Evolutionary conservation across 371 early-diverging fungal genomes (phyloP).

Genomic region (Synchytrium microbalum): DNA sequence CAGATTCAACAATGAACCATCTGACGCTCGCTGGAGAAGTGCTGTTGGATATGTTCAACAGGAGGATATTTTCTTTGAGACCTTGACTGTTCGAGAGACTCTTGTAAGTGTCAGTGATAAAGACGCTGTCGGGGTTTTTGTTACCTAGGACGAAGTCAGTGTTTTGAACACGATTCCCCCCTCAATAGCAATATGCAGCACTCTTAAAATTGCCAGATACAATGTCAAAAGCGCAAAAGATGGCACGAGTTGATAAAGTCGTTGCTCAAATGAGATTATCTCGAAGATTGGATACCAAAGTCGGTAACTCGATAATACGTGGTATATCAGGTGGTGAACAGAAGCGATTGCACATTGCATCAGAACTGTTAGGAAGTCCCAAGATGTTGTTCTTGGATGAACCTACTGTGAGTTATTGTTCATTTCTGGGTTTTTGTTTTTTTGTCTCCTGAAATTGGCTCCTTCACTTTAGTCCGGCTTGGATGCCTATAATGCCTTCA

Average conservation of each 20-base stretch:
- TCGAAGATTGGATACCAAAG: not conserved
- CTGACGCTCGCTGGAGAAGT: not conserved
- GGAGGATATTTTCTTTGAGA: constrained; percentile 77
- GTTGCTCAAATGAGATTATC: constrained; percentile 22
- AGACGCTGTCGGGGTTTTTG: constrained; percentile 24
- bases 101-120: constrained; percentile 48
- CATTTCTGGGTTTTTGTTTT: not conserved
- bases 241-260: constrained; percentile 53
- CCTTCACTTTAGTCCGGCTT: not conserved
- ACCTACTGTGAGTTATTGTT: constrained; percentile 30
- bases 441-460: not conserved
- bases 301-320: not conserved
- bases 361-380: constrained; percentile 26
- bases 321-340: constrained; percentile 30
- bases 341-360: constrained; percentile 30
- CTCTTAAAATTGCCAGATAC: constrained; percentile 63
- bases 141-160: not conserved
- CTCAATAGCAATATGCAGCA: constrained; percentile 56
- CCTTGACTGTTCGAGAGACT: constrained; percentile 84
- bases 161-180: too few species aligned
- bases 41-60: constrained; percentile 79
- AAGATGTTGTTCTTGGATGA: constrained; percentile 38
- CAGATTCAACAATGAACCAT: not conserved
- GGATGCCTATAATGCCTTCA: not conserved
- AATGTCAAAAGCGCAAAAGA: constrained; percentile 44